Evolutionary conservation across 352 stramenopile genomes (phyloP).

Genomic region (Sclerospora graminicola): DNA sequence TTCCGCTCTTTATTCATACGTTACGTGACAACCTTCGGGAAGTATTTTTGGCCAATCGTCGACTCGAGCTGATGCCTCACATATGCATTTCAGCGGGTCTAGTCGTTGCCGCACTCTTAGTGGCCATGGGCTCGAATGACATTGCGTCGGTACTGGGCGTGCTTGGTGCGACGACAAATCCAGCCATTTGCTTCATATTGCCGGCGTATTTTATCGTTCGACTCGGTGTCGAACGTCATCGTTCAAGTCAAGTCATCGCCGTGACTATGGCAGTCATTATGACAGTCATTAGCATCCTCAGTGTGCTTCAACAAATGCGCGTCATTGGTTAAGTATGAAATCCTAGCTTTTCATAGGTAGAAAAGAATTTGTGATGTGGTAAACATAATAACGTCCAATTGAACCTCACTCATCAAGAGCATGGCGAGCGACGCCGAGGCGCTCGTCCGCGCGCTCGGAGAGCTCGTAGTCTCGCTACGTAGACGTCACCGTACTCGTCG

Average conservation of each 20-base stretch:
- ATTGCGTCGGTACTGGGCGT: slow-evolving; percentile 80
- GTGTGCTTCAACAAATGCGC: slow-evolving; percentile 43
- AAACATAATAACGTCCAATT: neutral
- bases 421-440: slow-evolving; percentile 17
- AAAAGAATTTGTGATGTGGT: neutral
- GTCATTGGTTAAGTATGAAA: slow-evolving; percentile 10
- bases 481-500: slow-evolving; percentile 4
- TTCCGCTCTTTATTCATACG: slow-evolving; percentile 80
- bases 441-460: slow-evolving; percentile 46
- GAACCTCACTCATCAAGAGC: neutral
- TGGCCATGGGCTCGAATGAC: slow-evolving; percentile 63
- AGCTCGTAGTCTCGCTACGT: slow-evolving; percentile 38
- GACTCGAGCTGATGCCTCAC: slow-evolving; percentile 39
- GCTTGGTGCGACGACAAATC: slow-evolving; percentile 79
- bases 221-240: slow-evolving; percentile 30
- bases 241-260: slow-evolving; percentile 33
- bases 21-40: slow-evolving; percentile 79
- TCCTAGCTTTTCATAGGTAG: neutral
- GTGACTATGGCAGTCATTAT: slow-evolving; percentile 34
- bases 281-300: slow-evolving; percentile 37
- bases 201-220: slow-evolving; percentile 67
- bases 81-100: slow-evolving; percentile 41
- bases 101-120: slow-evolving; percentile 34
- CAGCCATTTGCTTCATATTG: slow-evolving; percentile 83
- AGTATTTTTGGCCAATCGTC: slow-evolving; percentile 38